Base-by-base conservation (phyloP, 345 rosid species). In the Citrus unshiu region DNA sequence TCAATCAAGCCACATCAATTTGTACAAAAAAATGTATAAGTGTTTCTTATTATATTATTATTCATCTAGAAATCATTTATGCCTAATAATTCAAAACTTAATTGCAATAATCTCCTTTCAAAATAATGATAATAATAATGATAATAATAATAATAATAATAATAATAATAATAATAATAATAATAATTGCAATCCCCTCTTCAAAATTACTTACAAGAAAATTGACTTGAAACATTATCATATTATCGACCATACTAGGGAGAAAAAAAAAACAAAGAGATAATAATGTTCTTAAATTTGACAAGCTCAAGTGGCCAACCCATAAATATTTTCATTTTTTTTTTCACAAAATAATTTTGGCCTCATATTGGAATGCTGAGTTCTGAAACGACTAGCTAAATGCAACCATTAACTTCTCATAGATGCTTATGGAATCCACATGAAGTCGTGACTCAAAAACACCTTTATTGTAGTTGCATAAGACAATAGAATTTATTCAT, bases 311-410 rank as follows among this genome's bases (percentile, higher is more conserved):
- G 80, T 62, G 78, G 77, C 16, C n/a, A 75, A 27, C 30, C 71
- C 56, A 63, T 64, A 46, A 64, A 54, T 3, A 21, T 62, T 40
- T 54, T 5, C 16, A 43, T 43, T 3, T 43, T 13, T 25, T 25
- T 12, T 69, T 72, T 16, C 6, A 46, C 78, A 34, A 51, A 76
- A 27, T 40, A 70, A 32, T 34, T n/a, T 68, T 65, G 63, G 69
- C 75, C 32, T 60, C 6, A 65, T 60, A 67, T 12, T 77, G 85
- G 76, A 39, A 76, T 74, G 83, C 78, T 79, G 86, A 83, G 73
- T 81, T 7, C 43, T 64, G n/a, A 43, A 65, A 39, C 22, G 9
- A 22, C 84, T 63, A 70, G 81, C 61, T 7, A 34, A 60, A 65
- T 29, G 27, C 51, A 66, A 61, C 34, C 49, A 51, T 61, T 68